Base-by-base conservation (phyloP, 768 basidiomycete species). In the Russula dissimulans region DNA sequence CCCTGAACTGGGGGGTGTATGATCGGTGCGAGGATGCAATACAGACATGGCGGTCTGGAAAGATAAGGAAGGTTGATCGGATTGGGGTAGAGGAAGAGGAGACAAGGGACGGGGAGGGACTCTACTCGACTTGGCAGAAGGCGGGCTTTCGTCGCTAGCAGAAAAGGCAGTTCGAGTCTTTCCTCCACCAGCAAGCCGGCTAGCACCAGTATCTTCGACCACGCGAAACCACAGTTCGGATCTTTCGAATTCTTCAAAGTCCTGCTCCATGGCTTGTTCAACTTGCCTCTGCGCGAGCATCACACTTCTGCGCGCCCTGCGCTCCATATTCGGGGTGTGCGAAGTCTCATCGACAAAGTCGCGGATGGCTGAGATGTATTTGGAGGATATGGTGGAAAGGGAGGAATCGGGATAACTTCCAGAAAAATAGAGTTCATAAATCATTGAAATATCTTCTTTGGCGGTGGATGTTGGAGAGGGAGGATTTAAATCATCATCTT, bases 221-320 rank as follows among this genome's bases (percentile, higher is more conserved):
- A 91, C 93, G 51, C 92, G 88, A 73, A 94, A 91, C 86, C 91
- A 97, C 4, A 99, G 79, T 63, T 97, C 93, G 18, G 90, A 92
- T 60, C 83, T 77, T 67, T 86, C 83, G 68, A 99, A 98, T 8
- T 85, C 85, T 51, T 89, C 87, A 68, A 95, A 97, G 69, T 95
- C 93, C 52, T 87, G 87, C 63, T 89, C 86, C 91, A 99, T 95
- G 52, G 86, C 82, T 36, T 84, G 81, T 69, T 95, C 90, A 1
- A 95, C 85, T 65, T 95, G 88, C 62, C 79, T 75, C 68, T 98
- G 97, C 2, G 91, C 84, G 10, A 89, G 72, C 73, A 97, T 83
- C 32, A 98, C 86, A 58, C 86, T 87, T 47, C 81, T 77, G 11
- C 90, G 84, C 3, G 91, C 89, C 45, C 78, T 81, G 60, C 81